Base-by-base conservation (phyloP, 2,329 filamentous ascomycete genomes). In the Dactylonectria estremocensis region DNA sequence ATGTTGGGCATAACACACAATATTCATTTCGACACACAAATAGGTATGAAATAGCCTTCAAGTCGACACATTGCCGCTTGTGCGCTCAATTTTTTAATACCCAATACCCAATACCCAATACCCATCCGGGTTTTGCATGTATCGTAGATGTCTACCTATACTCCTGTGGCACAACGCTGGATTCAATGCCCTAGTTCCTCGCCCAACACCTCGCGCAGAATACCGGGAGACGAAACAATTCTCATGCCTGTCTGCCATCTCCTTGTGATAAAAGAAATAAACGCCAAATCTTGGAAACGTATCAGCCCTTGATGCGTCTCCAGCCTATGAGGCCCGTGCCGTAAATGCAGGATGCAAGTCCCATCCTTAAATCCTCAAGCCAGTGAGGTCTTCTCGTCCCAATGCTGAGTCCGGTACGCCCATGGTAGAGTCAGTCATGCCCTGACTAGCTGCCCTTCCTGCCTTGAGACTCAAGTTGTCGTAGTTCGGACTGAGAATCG, bases 231-330 rank as follows among this genome's bases (percentile, higher is more conserved):
- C 13, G 33, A 18, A 40, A 31, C 37, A 35, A 11, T 43, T 28
- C 35, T 52, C 46, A 24, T 24, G 37, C n/a, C 31, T 31, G 22
- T 33, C 52, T 52, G 50, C 24, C 33, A 56, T 55, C 43, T 11
- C 31, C 24, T 54, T 11, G 45, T 28, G 35, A 53, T 48, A 58
- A 43, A 45, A 61, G 55, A 68, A 55, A 64, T 57, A 69, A 77
- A 76, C 75, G 71, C 72, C 74, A 70, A 59, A 55, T 58, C 53
- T 68, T 80, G 84, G 86, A 85, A 86, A 84, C 74, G 65, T 80
- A 81, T 88, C 86, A 88, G 86, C 86, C 83, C 86, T 88, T 88
- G 86, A 88, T 84, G 66, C 74, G 80, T 83, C 84, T 81, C 80
- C 79, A 72, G 59, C 69, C 74, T 72, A 54, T 78, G 70, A 78